Conservation (phyloP, 78 protist species). For the slime mould (Dictyostelium discoideum) region dicty_2.7 NC_007089.4:2992001-2992500, state of each 20-base stretch:
- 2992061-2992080: slow-evolving; percentile 60
- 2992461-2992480: slow-evolving; percentile 51
- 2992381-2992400: not conserved
- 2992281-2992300: not conserved
- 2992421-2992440: not conserved
- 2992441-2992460: not conserved
- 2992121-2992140: slow-evolving; percentile 60
- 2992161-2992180: slow-evolving; percentile 50
- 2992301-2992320: not conserved
- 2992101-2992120: slow-evolving; percentile 47
- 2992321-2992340: not conserved
- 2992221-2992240: not conserved
- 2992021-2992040: slow-evolving; percentile 38
- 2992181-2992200: slow-evolving; percentile 42
- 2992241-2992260: not conserved
- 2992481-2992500: slow-evolving; percentile 55
- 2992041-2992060: slow-evolving; percentile 53
- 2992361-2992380: not conserved
- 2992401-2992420: not conserved
- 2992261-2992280: not conserved
- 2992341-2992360: not conserved
- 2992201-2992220: slow-evolving; percentile 42
- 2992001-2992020: slow-evolving; percentile 20
- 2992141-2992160: slow-evolving; percentile 68
- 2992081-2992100: slow-evolving; percentile 39